Conservation (phyloP, 2,329 filamentous ascomycete species). For the Pseudogymnoascus sp. region DNA sequence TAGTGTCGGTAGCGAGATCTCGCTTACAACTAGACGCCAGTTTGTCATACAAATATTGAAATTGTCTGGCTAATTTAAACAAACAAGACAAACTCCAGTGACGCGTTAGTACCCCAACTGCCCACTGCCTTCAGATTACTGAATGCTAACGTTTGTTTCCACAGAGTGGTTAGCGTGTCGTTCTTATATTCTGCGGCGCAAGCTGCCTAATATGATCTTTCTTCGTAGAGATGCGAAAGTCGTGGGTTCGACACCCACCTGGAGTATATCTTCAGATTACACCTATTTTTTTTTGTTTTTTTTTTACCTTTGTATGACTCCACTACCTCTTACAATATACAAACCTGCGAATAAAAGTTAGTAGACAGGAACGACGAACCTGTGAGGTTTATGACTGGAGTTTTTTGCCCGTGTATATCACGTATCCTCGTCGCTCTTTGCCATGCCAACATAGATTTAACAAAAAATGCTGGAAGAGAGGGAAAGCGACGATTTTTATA, state of each 20-base stretch:
- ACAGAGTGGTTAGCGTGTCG: conserved; percentile 33
- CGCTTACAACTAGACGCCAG: neutral
- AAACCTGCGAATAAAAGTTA: neutral
- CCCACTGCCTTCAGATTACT: conserved; percentile 6
- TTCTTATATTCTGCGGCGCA: conserved; percentile 30
- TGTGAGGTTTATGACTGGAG: neutral
- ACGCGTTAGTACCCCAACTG: conserved; percentile 7
- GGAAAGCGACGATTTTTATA: neutral
- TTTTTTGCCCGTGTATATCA: neutral
- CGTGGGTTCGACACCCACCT: conserved; percentile 32
- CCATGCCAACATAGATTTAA: neutral
- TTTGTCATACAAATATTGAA: neutral
- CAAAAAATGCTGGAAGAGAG: neutral
- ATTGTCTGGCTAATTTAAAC: conserved; percentile 6
- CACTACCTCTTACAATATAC: neutral
- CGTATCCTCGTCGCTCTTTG: neutral
- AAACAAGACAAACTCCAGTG: conserved; percentile 8
- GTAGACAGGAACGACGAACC: neutral
- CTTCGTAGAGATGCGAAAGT: conserved; percentile 31
- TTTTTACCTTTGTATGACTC: neutral
- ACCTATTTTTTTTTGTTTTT: conserved; percentile 9
- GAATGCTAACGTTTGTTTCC: conserved; percentile 8
- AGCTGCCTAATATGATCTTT: conserved; percentile 23
- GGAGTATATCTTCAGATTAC: conserved; percentile 21
- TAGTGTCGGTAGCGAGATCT: neutral